phyloP scores from a whole-genome alignment of 768 basidiomycete species.

The Pilatotrama ljubarskyi region DNA sequence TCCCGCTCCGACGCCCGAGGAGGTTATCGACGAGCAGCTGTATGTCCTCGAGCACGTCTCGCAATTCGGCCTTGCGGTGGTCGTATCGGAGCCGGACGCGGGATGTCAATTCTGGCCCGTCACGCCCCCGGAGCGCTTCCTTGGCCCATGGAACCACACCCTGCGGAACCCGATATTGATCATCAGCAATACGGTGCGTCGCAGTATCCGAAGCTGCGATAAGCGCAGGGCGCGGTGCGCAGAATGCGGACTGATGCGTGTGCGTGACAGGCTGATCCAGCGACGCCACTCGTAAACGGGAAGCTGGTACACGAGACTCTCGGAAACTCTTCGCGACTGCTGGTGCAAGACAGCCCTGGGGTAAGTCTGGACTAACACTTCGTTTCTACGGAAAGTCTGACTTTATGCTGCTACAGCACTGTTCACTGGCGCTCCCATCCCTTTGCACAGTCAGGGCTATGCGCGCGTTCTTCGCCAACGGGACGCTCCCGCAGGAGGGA shows the following conservation, averaged over 20 bases:
- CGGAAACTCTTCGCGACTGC: conserved; percentile 25
- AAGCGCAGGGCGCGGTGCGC: neutral
- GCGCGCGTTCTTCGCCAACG: conserved; percentile 30
- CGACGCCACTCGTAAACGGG: conserved; percentile 33
- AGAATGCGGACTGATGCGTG: neutral
- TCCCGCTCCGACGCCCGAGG: conserved; percentile 18
- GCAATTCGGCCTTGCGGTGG: conserved; percentile 21
- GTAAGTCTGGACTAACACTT: conserved; percentile 16
- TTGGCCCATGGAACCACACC: conserved; percentile 34
- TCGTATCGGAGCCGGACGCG: conserved; percentile 28
- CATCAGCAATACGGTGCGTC: conserved; percentile 28
- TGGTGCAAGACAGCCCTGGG: conserved; percentile 32
- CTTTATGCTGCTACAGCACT: conserved; percentile 21
- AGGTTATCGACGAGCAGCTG: conserved; percentile 29
- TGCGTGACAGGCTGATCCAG: conserved; percentile 26
- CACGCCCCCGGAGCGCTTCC: conserved; percentile 29
- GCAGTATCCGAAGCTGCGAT: neutral
- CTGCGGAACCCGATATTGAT: conserved; percentile 29
- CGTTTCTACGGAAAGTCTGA: neutral
- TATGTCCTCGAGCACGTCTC: conserved; percentile 24
- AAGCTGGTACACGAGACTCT: conserved; percentile 26
- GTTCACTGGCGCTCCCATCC: conserved; percentile 23
- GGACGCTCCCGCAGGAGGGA: conserved; percentile 27
- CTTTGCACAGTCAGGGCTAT: conserved; percentile 26
- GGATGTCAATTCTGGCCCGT: conserved; percentile 32